Percentiles rank a stretch among this genome's conserved stretches.
Evolutionary conservation across 2,329 filamentous ascomycete species (phyloP).

Genomic region (Alternaria gansuensis): DNA sequence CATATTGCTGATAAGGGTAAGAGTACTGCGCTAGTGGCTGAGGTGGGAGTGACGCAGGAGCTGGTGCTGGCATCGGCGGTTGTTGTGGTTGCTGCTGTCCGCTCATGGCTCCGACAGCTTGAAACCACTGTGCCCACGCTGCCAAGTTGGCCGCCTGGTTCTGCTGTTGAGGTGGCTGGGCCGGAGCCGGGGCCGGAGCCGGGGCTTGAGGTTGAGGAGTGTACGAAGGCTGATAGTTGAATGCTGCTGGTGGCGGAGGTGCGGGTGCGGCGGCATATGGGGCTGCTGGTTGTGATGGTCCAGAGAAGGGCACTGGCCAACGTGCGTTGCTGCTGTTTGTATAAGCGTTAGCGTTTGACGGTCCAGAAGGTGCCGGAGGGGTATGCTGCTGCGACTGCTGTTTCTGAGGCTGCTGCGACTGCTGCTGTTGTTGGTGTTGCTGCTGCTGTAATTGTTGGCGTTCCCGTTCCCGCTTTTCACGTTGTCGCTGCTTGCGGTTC

Average conservation of each 20-base stretch:
- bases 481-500: slow-evolving; percentile 42
- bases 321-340: slow-evolving; percentile 32
- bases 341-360: slow-evolving; percentile 34
- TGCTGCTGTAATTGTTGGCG: slow-evolving; percentile 31
- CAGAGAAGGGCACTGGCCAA: slow-evolving; percentile 34
- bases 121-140: slow-evolving; percentile 44
- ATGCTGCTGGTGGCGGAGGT: slow-evolving; percentile 30
- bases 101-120: slow-evolving; percentile 38
- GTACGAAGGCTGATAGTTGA: slow-evolving; percentile 27
- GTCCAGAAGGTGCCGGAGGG: slow-evolving; percentile 31
- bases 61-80: slow-evolving; percentile 28
- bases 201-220: slow-evolving; percentile 26
- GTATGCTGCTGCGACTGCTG: slow-evolving; percentile 24
- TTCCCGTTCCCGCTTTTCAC: slow-evolving; percentile 43
- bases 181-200: background rate
- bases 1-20: slow-evolving; percentile 40
- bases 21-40: slow-evolving; percentile 37
- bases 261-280: slow-evolving; percentile 26
- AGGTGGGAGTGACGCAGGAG: slow-evolving; percentile 34
- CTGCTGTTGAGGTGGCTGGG: slow-evolving; percentile 27
- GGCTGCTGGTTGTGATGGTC: slow-evolving; percentile 30
- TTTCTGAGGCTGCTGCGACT: slow-evolving; percentile 25
- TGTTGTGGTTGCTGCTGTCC: slow-evolving; percentile 35
- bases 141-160: slow-evolving; percentile 42
- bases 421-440: slow-evolving; percentile 27